Evolutionary conservation across 176 grass and related monocot genomes (phyloP), one percentile per base, ranked within the genome.

Genomic region (Triticum urartu): DNA sequence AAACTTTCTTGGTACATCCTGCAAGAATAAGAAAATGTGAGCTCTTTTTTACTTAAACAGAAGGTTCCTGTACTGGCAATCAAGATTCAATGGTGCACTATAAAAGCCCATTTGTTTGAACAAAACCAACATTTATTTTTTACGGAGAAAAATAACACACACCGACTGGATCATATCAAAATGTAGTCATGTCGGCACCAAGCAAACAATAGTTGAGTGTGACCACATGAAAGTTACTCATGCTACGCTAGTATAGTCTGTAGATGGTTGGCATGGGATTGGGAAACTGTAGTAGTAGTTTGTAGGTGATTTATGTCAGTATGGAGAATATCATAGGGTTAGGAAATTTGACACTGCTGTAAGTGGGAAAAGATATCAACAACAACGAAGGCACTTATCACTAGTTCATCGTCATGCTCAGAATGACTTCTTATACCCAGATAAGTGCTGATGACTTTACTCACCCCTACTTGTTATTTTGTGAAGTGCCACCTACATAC

Each of bases 1-100:
- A 7, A 56, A 38, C 45, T 72, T 82, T 63, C 72, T 86, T 0
- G 86, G 86, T 32, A 88, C 14, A 60, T 58, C 43, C 90, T 88
- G n/a, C 28, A 88, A 11, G 7, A 61, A 82, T 60, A 86, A 15
- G 13, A 13, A 36, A 56, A 56, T 20, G 17, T 56, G 17, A 56
- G 5, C 26, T 24, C 3, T 7, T 58, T 15, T 56, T 35, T 2
- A 15, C n/a, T 28, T 75, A 50, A 22, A 13, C 14, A 43, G 22
- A 30, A 14, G 43, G 10, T 22, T n/a, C 38, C 11, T 18, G 50
- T 56, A 56, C 6, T 17, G 52, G 52, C 17, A 56, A 20, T 56
- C 52, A 56, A 56, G 52, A 28, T 36, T 80, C 12, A 68, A 68
- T 9, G 72, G 28, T 11, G 21, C 11, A 47, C 17, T 72, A 72